Percentiles rank a stretch among this genome's conserved stretches.
Evolutionary conservation across 2,329 filamentous ascomycete genomes (phyloP).

Genomic region (Xylogone sp.): DNA sequence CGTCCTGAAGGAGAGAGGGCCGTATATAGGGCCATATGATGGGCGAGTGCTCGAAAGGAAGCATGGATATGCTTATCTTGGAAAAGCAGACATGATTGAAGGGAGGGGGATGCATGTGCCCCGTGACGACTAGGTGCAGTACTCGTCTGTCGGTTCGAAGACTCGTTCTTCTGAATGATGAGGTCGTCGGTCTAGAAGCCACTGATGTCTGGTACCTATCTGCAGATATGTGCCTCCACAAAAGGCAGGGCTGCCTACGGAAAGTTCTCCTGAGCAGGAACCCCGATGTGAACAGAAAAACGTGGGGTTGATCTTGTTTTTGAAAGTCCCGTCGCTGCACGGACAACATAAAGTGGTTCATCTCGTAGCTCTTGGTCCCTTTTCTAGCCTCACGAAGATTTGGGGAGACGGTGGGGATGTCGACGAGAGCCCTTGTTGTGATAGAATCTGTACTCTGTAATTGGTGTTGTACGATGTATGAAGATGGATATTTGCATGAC

Average conservation of each 20-base stretch:
- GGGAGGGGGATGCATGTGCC: too few species aligned
- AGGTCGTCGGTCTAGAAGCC: too few species aligned
- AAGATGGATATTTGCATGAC: too few species aligned
- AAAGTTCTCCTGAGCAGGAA: neutral
- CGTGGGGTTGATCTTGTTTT: neutral
- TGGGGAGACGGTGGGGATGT: neutral
- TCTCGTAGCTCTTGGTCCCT: neutral
- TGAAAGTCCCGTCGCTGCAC: neutral
- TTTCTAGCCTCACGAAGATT: neutral
- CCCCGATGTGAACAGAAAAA: neutral
- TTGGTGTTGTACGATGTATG: too few species aligned
- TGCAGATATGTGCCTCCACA: neutral
- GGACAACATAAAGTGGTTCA: neutral
- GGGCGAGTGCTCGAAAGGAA: too few species aligned
- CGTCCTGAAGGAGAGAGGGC: neutral
- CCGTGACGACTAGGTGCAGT: too few species aligned
- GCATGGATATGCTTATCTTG: too few species aligned
- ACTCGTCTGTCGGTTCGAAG: too few species aligned
- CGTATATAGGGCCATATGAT: neutral
- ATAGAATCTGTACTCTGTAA: too few species aligned
- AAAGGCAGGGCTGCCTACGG: neutral
- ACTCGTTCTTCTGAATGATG: too few species aligned
- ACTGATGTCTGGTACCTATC: too few species aligned
- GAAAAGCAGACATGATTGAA: too few species aligned
- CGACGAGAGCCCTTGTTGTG: neutral